Base-by-base conservation (phyloP, 2,329 filamentous ascomycete species). In the Fusarium irregulare region DNA sequence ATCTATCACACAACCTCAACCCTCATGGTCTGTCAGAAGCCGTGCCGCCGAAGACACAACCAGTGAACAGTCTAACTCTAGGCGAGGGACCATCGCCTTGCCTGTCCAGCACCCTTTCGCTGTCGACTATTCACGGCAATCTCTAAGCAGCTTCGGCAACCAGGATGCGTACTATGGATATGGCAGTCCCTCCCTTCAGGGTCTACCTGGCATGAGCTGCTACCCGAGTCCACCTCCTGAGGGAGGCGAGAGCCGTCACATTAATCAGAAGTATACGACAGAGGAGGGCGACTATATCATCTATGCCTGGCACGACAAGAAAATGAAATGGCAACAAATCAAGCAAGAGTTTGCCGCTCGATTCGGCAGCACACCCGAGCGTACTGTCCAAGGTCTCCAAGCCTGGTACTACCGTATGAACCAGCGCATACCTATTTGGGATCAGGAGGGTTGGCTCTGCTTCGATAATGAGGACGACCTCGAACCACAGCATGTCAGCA, bases 331-430 rank as follows among this genome's bases (percentile, higher is more conserved):
- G 81, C 76, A 81, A 50, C 76, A 75, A 18, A 80, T 82, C 62
- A 79, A 80, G 73, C 76, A 80, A 55, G 78, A 80, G 32, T 82
- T 81, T 68, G 79, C 79, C 18, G 45, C 75, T n/a, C 78, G 79
- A 60, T 82, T 82, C 46, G 78, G 80, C 40, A 72, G 76, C 40
- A 78, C 76, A 1, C 80, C 80, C 3, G 77, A 80, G 66, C 76
- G 80, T 32, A 81, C 79, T 11, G 78, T 80, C 2, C 80, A 81
- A 45, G 81, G 81, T 13, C 76, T 83, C 8, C 81, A 83, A 60
- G 81, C 80, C 2, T 81, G 80, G 79, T 82, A 82, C 70, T 83
- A 83, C 69, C 79, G 81, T 42, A 80, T 81, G 78, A 83, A 83
- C 74, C 77, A 80, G 66, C 71, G 77, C 11, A 82, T 83, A 42